Percentiles rank a stretch among this genome's conserved stretches.
Evolutionary conservation across 805 yeast genomes (phyloP).

Genomic region (Saturnispora diversa): DNA sequence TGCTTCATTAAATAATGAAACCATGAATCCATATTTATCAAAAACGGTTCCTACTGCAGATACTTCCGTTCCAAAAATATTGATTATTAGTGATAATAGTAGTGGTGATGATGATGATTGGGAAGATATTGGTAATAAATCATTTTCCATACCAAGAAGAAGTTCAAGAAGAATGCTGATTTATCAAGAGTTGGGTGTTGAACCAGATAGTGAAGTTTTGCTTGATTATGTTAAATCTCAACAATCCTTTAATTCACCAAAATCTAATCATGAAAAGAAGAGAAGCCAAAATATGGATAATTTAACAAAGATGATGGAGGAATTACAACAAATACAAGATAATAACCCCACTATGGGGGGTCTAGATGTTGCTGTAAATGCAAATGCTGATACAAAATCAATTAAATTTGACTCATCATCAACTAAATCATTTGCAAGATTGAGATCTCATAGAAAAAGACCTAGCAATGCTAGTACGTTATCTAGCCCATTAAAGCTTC

Average conservation of each 20-base stretch:
- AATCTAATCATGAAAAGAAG: background rate
- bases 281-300: conserved; percentile 4
- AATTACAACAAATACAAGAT: conserved; percentile 1
- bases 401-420: conserved; percentile 7
- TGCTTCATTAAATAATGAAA: too few relatives aligned
- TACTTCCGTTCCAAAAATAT: too few relatives aligned
- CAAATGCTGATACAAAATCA: background rate
- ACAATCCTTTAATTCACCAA: background rate
- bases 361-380: background rate
- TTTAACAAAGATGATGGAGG: conserved; percentile 9
- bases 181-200: conserved; percentile 6
- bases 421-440: background rate
- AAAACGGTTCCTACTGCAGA: too few relatives aligned
- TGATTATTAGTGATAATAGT: too few relatives aligned
- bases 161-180: conserved; percentile 12
- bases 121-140: background rate
- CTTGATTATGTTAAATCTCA: conserved; percentile 4
- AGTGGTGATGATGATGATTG: background rate
- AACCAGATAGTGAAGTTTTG: conserved; percentile 4
- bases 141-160: conserved; percentile 13
- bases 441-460: background rate
- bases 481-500: too few relatives aligned
- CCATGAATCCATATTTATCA: too few relatives aligned
- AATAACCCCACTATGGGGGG: background rate
- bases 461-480: too few relatives aligned